These are phyloP conservation scores for Noccaea caerulescens DNA, from an alignment of 345 rosid genomes.

Conservation along the genomic window DNA sequence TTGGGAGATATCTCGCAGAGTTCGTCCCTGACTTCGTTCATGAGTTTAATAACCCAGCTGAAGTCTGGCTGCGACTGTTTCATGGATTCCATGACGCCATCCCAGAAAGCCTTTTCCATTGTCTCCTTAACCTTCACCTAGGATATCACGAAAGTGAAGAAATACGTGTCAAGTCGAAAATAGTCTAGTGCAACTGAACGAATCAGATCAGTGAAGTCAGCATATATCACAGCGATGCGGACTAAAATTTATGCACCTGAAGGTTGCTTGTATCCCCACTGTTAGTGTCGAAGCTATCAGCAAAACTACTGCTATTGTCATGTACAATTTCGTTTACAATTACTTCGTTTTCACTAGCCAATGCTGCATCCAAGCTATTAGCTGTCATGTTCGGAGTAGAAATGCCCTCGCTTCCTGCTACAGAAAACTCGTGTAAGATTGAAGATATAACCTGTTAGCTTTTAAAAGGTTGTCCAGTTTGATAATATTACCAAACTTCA, in stretches of 20 bases:
- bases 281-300: slow-evolving; percentile 48
- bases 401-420: slow-evolving; percentile 31
- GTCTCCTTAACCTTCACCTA: slow-evolving; percentile 75
- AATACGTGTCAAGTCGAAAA: background rate
- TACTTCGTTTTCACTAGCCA: slow-evolving; percentile 73
- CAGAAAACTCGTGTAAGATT: slow-evolving; percentile 20
- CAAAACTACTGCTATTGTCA: slow-evolving; percentile 52
- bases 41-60: slow-evolving; percentile 67
- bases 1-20: slow-evolving; percentile 84
- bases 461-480: slow-evolving; percentile 24
- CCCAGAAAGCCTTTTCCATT: slow-evolving; percentile 95
- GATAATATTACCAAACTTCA: slow-evolving; percentile 35
- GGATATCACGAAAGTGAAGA: slow-evolving; percentile 5
- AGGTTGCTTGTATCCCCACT: slow-evolving; percentile 52
- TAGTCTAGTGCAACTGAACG: background rate
- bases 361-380: slow-evolving; percentile 41
- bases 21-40: slow-evolving; percentile 91
- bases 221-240: background rate
- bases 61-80: slow-evolving; percentile 65
- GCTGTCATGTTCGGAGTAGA: slow-evolving; percentile 30
- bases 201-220: slow-evolving; percentile 3
- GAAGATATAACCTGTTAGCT: slow-evolving; percentile 12
- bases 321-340: slow-evolving; percentile 82
- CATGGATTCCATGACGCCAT: slow-evolving; percentile 70
- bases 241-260: slow-evolving; percentile 56